Conservation (phyloP, 2,329 filamentous ascomycete genomes). For the Calonectria multiphialidica region DNA sequence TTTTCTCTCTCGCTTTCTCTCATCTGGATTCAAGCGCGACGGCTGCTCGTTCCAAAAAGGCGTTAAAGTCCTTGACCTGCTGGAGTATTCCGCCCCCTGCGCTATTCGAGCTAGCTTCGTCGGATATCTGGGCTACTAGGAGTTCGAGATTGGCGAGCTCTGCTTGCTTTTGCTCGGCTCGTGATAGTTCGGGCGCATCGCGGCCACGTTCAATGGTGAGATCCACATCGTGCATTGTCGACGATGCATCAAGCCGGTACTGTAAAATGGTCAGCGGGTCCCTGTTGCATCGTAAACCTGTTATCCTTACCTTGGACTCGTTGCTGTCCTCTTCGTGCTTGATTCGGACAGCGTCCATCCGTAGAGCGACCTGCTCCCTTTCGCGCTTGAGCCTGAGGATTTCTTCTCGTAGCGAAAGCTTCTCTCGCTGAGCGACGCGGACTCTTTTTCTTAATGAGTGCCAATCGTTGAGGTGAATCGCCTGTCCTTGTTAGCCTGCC, state of each 20-base stretch:
- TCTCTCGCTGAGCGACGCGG: slow-evolving; percentile 68
- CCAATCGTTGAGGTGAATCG: slow-evolving; percentile 70
- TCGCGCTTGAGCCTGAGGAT: slow-evolving; percentile 71
- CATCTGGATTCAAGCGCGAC: slow-evolving; percentile 64
- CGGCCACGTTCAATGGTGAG: slow-evolving; percentile 65
- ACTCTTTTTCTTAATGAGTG: slow-evolving; percentile 70
- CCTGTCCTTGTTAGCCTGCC: slow-evolving; percentile 50
- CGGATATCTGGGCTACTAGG: slow-evolving; percentile 65
- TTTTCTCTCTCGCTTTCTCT: slow-evolving; percentile 19
- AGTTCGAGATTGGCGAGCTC: slow-evolving; percentile 70
- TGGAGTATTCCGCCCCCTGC: slow-evolving; percentile 65
- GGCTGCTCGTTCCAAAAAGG: slow-evolving; percentile 72
- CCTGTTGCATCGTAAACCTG: too few relatives aligned
- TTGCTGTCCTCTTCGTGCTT: slow-evolving; percentile 68
- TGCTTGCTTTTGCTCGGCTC: slow-evolving; percentile 60
- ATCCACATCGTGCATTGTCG: slow-evolving; percentile 72
- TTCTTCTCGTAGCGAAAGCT: slow-evolving; percentile 67
- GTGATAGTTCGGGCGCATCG: slow-evolving; percentile 60
- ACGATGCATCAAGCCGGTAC: slow-evolving; percentile 66
- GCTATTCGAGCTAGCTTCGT: slow-evolving; percentile 63
- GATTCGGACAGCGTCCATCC: slow-evolving; percentile 72
- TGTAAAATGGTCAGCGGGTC: slow-evolving; percentile 27
- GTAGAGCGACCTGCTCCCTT: slow-evolving; percentile 71
- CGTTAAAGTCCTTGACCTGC: slow-evolving; percentile 72
- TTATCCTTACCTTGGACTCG: slow-evolving; percentile 60